A percentile compares a stretch with the other conserved stretches of the same genome.
Evolutionary conservation across 257 asterid species (phyloP).

Genomic region (Prunella vulgaris): DNA sequence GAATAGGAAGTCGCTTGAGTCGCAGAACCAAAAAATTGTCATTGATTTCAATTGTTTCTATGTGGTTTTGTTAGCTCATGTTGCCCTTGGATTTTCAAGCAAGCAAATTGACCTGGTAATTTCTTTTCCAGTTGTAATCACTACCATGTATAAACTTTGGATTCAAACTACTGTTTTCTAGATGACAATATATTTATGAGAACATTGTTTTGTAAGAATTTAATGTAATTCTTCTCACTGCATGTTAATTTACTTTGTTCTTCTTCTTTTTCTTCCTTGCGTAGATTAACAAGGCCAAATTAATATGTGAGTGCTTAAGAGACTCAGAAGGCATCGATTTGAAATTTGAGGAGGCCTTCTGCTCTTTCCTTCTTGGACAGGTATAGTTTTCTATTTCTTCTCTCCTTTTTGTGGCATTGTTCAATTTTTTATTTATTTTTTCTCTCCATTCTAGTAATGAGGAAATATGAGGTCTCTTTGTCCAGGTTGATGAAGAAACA

Average conservation of each 20-base stretch:
- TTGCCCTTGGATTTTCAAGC: conserved; percentile 94
- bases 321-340: conserved; percentile 88
- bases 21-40: conserved; percentile 87
- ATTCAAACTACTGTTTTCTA: conserved; percentile 1
- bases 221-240: background rate
- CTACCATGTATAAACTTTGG: conserved; percentile 2
- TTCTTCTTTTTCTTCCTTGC: conserved; percentile 15
- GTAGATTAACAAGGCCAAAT: conserved; percentile 75
- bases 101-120: conserved; percentile 77
- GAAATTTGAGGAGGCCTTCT: conserved; percentile 91
- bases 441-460: background rate
- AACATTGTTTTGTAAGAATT: background rate
- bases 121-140: background rate
- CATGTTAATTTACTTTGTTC: conserved; percentile 11
- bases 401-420: conserved; percentile 17
- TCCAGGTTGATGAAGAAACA: conserved; percentile 84
- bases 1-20: conserved; percentile 77
- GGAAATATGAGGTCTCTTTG: conserved; percentile 17
- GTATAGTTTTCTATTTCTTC: conserved; percentile 35
- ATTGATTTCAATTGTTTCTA: conserved; percentile 86
- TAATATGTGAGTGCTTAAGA: conserved; percentile 75
- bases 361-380: conserved; percentile 95
- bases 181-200: conserved; percentile 6
- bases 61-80: conserved; percentile 70
- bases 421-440: conserved; percentile 1